Conservation (phyloP, 1,139 yeast species). For the Wickerhamomyces sp. region DNA sequence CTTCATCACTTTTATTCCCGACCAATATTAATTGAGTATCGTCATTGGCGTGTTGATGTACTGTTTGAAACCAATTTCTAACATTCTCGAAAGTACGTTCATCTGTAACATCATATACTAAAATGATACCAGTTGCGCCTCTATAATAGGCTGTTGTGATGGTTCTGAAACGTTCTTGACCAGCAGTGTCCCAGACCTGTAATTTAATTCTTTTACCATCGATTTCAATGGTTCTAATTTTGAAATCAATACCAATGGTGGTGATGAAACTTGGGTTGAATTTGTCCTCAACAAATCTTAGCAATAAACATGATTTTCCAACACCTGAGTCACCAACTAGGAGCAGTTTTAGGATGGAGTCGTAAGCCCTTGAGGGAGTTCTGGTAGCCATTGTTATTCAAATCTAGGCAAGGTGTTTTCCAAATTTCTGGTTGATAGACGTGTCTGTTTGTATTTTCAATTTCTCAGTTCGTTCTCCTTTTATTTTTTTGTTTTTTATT, state of each 20-base stretch:
- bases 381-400: constrained; percentile 42
- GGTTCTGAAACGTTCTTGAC: constrained; percentile 97
- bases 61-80: constrained; percentile 92
- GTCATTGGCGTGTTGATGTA: constrained; percentile 92
- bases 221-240: constrained; percentile 91
- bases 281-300: constrained; percentile 94
- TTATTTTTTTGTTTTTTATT: too few species aligned
- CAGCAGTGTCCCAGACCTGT: constrained; percentile 99
- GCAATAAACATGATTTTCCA: constrained; percentile 90
- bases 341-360: constrained; percentile 88
- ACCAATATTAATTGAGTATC: constrained; percentile 92
- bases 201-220: constrained; percentile 90
- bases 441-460: too few species aligned
- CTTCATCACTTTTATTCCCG: constrained; percentile 91
- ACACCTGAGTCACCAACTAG: constrained; percentile 97
- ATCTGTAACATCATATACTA: constrained; percentile 95
- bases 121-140: constrained; percentile 97
- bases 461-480: too few species aligned
- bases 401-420: background rate
- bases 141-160: constrained; percentile 97
- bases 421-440: too few species aligned
- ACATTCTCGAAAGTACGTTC: constrained; percentile 81
- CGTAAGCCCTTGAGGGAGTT: constrained; percentile 77
- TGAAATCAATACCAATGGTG: constrained; percentile 96
- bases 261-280: constrained; percentile 95